Conservation (phyloP, 2,329 filamentous ascomycete genomes). For the Arthrobotrys conoides region DNA sequence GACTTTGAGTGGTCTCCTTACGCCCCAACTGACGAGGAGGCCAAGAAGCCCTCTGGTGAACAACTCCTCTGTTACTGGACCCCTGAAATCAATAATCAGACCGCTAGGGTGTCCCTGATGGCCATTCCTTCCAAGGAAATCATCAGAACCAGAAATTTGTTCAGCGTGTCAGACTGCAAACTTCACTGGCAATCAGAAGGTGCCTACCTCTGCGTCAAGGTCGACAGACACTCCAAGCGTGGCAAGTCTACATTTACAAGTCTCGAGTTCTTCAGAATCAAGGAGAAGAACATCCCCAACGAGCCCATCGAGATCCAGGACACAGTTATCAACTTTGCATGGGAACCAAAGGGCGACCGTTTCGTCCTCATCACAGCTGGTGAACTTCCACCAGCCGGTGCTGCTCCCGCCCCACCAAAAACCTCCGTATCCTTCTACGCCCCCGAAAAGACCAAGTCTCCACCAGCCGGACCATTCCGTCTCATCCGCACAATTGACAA, state of each 20-base stretch:
- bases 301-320: slow-evolving; percentile 99
- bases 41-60: slow-evolving; percentile 83
- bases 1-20: slow-evolving; percentile 98
- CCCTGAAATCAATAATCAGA: slow-evolving; percentile 96
- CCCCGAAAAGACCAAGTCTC: slow-evolving; percentile 91
- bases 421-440: slow-evolving; percentile 96
- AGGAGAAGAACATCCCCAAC: slow-evolving; percentile 97
- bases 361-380: slow-evolving; percentile 97
- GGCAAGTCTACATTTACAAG: slow-evolving; percentile 93
- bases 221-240: slow-evolving; percentile 97
- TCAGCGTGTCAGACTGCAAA: slow-evolving; percentile 97
- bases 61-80: slow-evolving; percentile 99
- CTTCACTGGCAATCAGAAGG: slow-evolving; percentile 98
- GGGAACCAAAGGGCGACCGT: slow-evolving; percentile 97
- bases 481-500: slow-evolving; percentile 95
- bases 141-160: slow-evolving; percentile 93
- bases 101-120: slow-evolving; percentile 97
- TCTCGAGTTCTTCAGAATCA: slow-evolving; percentile 96
- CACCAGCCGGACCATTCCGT: slow-evolving; percentile 90
- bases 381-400: slow-evolving; percentile 75
- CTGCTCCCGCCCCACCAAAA: slow-evolving; percentile 85
- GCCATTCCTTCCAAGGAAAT: slow-evolving; percentile 94
- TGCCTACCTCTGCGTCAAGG: slow-evolving; percentile 96
- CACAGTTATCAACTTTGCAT: slow-evolving; percentile 98
- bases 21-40: slow-evolving; percentile 81